Conservation (phyloP, 345 rosid species). For the Eucalyptus regnans region DNA sequence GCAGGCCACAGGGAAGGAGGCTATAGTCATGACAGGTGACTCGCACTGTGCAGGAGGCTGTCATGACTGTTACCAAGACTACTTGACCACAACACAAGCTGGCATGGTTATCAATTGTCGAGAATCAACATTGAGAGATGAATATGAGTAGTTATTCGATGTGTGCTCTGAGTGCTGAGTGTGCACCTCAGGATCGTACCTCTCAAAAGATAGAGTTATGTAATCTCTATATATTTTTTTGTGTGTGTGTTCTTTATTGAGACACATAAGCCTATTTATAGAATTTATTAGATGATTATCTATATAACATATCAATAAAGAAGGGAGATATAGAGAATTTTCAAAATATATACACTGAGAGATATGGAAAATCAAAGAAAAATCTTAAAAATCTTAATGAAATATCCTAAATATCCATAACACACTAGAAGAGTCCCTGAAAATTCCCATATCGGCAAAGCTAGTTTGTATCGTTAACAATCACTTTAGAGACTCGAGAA, state of each 20-base stretch:
- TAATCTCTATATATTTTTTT: too few relatives aligned
- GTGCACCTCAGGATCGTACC: not conserved
- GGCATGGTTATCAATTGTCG: not conserved
- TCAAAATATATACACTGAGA: not conserved
- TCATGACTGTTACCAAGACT: not conserved
- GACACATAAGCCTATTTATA: too few relatives aligned
- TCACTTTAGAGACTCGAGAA: not conserved
- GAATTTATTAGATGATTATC: not conserved
- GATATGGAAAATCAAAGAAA: not conserved
- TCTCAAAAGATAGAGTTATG: not conserved
- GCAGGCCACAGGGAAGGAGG: not conserved
- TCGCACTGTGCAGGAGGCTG: rapidly evolving
- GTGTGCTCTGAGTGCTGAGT: not conserved
- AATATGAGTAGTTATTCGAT: too few relatives aligned
- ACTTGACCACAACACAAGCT: not conserved
- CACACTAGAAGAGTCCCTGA: not conserved
- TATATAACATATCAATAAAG: too few relatives aligned
- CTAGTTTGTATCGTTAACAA: not conserved
- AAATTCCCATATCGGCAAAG: not conserved
- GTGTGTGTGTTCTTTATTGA: too few relatives aligned
- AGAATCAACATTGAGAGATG: not conserved
- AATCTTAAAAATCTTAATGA: too few relatives aligned
- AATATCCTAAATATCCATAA: not conserved
- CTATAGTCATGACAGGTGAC: not conserved
- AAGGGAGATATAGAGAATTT: not conserved